Evolutionary conservation across 2,329 filamentous ascomycete species (phyloP).

Genomic region (Colletotrichum tanaceti): DNA sequence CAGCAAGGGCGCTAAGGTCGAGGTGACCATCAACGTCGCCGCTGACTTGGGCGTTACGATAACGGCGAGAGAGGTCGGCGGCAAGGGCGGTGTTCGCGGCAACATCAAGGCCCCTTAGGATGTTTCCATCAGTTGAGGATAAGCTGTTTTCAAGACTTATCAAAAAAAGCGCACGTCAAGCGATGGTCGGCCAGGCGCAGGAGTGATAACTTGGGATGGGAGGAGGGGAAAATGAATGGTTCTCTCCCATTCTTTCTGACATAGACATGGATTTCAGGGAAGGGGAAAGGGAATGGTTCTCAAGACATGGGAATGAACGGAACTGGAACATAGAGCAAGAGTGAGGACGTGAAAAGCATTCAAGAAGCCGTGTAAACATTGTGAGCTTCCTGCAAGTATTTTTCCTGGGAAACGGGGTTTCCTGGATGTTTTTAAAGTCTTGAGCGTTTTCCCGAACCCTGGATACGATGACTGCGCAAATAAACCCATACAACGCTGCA

Average conservation of each 20-base stretch:
- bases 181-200: constrained; percentile 22
- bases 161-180: constrained; percentile 4
- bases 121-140: neutral
- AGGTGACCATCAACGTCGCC: constrained; percentile 90
- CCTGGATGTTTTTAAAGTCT: neutral
- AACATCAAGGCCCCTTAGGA: constrained; percentile 51
- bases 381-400: constrained; percentile 12
- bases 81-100: constrained; percentile 84
- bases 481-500: neutral
- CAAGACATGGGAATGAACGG: constrained; percentile 24
- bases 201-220: constrained; percentile 14
- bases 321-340: constrained; percentile 33
- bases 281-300: neutral
- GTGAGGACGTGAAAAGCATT: constrained; percentile 33
- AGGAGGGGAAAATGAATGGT: neutral
- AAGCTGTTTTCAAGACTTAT: constrained; percentile 4
- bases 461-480: constrained; percentile 2
- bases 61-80: constrained; percentile 86
- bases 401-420: neutral
- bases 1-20: constrained; percentile 90
- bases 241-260: constrained; percentile 10
- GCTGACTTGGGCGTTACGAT: constrained; percentile 84
- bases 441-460: neutral
- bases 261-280: constrained; percentile 27
- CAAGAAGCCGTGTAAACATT: constrained; percentile 19